Percentiles rank a stretch among this genome's conserved stretches.
These are phyloP conservation scores for Tausonia pullulans DNA, from an alignment of 1,284 basidiomycete genomes.

Conservation along the genomic window DNA sequence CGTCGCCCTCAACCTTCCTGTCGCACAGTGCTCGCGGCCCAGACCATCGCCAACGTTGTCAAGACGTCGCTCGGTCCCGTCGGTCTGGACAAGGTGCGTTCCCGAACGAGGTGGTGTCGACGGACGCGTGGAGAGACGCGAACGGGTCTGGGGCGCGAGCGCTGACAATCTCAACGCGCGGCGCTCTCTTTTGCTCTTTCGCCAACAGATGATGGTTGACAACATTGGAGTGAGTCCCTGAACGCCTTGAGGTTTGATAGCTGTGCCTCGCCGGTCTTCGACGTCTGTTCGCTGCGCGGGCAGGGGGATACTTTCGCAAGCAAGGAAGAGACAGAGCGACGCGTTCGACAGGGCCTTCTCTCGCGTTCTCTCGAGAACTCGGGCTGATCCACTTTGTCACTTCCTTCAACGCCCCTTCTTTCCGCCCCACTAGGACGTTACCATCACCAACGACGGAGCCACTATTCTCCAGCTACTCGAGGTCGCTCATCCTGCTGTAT, in stretches of 20 bases:
- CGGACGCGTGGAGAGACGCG: too few relatives aligned
- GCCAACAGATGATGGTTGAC: constrained; percentile 73
- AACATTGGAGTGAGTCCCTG: constrained; percentile 75
- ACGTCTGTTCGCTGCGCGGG: too few relatives aligned
- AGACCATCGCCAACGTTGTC: constrained; percentile 93
- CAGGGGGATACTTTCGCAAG: too few relatives aligned
- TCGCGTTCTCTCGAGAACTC: neutral
- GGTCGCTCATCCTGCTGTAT: constrained; percentile 81
- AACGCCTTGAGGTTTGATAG: neutral
- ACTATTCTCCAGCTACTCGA: constrained; percentile 89
- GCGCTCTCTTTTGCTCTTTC: neutral
- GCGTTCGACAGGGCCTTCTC: neutral
- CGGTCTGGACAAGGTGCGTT: constrained; percentile 63
- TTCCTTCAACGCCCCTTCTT: neutral
- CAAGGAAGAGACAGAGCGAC: too few relatives aligned
- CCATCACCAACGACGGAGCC: constrained; percentile 98
- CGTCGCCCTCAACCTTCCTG: neutral
- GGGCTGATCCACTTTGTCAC: too few relatives aligned
- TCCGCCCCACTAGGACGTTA: constrained; percentile 65
- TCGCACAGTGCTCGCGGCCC: constrained; percentile 74
- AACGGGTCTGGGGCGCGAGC: neutral
- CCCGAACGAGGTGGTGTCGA: neutral
- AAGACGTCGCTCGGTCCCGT: constrained; percentile 94
- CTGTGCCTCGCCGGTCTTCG: neutral
- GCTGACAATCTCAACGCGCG: constrained; percentile 3